Base-by-base conservation (phyloP, 176 grass and related monocot species). In the Cenchrus purpureus region DNA sequence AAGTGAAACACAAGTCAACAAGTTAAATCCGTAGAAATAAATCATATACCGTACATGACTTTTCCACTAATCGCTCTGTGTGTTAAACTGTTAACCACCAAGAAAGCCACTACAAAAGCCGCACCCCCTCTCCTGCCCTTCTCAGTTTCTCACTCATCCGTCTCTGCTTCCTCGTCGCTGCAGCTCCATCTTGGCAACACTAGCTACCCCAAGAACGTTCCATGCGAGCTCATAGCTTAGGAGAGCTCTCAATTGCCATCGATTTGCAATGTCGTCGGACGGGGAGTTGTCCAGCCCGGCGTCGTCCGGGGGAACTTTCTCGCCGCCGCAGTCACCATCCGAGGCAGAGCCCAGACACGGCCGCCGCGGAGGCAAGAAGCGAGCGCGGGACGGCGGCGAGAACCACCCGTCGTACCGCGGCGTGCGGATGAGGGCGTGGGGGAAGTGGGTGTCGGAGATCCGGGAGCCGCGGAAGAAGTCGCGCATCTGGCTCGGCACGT, bases 401-500 rank as follows among this genome's bases (percentile, higher is more conserved):
- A 65, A 56, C 11, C 88, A 82, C 67, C 88, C 79, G 34, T 66
- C 84, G 1, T 97, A 95, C 78, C 90, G 95, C 28, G 95, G 95
- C 66, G 90, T 97, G 22, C 95, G 95, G 52, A 95, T 97, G 95
- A 86, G 95, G 2, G 88, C 86, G 9, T 97, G 94, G 94, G 91
- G 14, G 14, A 97, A 97, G 82, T 94, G 94, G 94, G 94, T 97
- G 59, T 94, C 91, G 5, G 94, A 97, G 91, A 97, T 97, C 88
- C 75, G 91, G 7, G 94, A 97, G 82, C 94, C 94, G 17, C 77
- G 90, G 42, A 97, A 97, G 89, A 97, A 92, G 83, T 97, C 94
- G 0, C 89, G 94, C 40, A 94, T 97, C 87, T 97, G 91, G 94
- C 91, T 97, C 15, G 94, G 94, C 16, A 97, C 94, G 43, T 96